Evolutionary conservation across 2,329 filamentous ascomycete genomes (phyloP).

Genomic region (Arthrobotrys sphaeroides): DNA sequence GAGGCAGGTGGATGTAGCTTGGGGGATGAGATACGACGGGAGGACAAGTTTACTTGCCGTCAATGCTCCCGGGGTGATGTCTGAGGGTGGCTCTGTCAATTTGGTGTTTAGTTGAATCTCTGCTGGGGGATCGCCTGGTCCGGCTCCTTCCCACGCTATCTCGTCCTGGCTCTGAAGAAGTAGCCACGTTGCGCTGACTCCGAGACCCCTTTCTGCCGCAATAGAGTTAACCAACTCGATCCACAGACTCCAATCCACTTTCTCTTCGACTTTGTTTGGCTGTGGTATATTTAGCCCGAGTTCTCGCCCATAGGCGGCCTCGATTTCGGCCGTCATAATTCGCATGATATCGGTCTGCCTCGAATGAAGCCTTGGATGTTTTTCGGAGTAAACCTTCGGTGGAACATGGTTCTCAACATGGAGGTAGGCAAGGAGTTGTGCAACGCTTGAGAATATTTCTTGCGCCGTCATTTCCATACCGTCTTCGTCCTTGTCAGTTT

Average conservation of each 20-base stretch:
- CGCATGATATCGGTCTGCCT: conserved; percentile 34
- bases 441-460: conserved; percentile 46
- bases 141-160: conserved; percentile 29
- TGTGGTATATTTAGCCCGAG: conserved; percentile 35
- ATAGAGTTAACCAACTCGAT: conserved; percentile 50
- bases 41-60: conserved; percentile 23
- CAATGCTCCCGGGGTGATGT: not conserved
- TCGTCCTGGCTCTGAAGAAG: conserved; percentile 21
- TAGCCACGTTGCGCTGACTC: conserved; percentile 49
- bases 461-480: conserved; percentile 33
- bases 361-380: conserved; percentile 30
- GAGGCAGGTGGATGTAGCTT: conserved; percentile 35
- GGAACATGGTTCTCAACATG: conserved; percentile 51
- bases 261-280: not conserved
- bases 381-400: conserved; percentile 39
- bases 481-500: not conserved
- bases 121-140: not conserved
- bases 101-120: not conserved
- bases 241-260: conserved; percentile 47
- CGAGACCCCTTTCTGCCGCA: conserved; percentile 39
- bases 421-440: conserved; percentile 50
- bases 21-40: conserved; percentile 32
- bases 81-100: not conserved
- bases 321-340: conserved; percentile 39
- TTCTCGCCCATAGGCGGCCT: conserved; percentile 22